Percentiles rank a stretch among this genome's conserved stretches.
phyloP scores from a whole-genome alignment of 257 asterid species.

The Echites panduratus region DNA sequence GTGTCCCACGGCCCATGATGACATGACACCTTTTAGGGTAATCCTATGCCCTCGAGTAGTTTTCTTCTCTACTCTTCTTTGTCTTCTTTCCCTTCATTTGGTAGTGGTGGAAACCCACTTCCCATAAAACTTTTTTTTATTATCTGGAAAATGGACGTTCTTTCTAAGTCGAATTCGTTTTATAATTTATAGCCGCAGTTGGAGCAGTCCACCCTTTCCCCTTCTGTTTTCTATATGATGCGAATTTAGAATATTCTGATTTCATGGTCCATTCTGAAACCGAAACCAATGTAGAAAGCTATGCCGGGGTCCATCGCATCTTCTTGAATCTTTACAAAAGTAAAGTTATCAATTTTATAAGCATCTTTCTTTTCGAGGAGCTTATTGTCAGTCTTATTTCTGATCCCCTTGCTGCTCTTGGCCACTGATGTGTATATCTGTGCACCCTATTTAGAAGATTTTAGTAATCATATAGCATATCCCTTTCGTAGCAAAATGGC shows the following conservation, averaged over 20 bases:
- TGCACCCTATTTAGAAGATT: background rate
- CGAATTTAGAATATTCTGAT: background rate
- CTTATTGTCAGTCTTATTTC: background rate
- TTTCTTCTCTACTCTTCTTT: background rate
- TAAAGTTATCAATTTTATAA: background rate
- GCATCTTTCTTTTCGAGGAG: background rate
- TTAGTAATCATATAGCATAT: background rate
- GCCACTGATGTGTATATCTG: background rate
- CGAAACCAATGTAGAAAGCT: background rate
- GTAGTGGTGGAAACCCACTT: background rate
- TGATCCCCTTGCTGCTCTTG: too few species aligned
- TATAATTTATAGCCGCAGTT: background rate
- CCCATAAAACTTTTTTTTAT: background rate
- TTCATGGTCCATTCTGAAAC: background rate
- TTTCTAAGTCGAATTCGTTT: background rate
- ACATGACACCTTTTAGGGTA: background rate
- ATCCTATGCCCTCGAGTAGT: background rate
- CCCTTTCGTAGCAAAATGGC: background rate
- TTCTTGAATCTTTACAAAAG: background rate
- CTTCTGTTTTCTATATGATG: too few species aligned
- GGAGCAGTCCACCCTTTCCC: background rate
- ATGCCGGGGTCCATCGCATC: constrained; percentile 2
- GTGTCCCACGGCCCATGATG: background rate
- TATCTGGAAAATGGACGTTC: background rate
- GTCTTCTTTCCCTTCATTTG: background rate